Conservation (phyloP, 768 basidiomycete species). For the Boletus subcaerulescens region DNA sequence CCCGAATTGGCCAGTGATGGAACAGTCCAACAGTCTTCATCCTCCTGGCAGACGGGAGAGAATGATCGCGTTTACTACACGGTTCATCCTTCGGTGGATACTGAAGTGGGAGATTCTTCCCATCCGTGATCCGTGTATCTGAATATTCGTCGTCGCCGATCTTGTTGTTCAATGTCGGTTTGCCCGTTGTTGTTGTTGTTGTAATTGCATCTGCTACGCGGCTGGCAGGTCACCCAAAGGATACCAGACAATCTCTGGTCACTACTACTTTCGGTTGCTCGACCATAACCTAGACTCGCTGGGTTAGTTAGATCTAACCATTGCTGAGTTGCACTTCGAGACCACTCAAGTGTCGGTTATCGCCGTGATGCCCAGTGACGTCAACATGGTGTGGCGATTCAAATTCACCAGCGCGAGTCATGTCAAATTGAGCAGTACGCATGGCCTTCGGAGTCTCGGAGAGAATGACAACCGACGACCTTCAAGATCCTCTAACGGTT, state of each 20-base stretch:
- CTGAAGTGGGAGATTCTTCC: slow-evolving; percentile 46
- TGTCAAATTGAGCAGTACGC: too few species aligned
- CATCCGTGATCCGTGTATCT: slow-evolving; percentile 16
- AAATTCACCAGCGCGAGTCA: background rate
- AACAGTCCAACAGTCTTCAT: slow-evolving; percentile 45
- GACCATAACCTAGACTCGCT: background rate
- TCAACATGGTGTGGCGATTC: background rate
- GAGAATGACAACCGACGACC: slow-evolving; percentile 30
- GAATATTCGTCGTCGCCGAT: slow-evolving; percentile 2
- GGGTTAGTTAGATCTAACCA: background rate
- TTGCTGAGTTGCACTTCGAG: background rate
- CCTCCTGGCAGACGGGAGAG: slow-evolving; percentile 49
- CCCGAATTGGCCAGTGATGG: slow-evolving; percentile 60
- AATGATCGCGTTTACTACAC: slow-evolving; percentile 80
- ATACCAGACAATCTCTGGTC: background rate
- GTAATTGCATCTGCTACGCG: slow-evolving; percentile 2
- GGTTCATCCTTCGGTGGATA: slow-evolving; percentile 87
- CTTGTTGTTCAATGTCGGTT: slow-evolving; percentile 11
- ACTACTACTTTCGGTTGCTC: background rate
- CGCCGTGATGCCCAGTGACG: background rate
- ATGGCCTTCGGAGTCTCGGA: background rate
- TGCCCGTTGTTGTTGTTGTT: slow-evolving; percentile 7
- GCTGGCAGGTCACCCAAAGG: too few species aligned
- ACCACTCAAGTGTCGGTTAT: background rate
- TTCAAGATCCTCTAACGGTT: slow-evolving; percentile 42